Conservation (phyloP, 805 yeast genomes). For the Ogataea nakhonphanomensis region DNA sequence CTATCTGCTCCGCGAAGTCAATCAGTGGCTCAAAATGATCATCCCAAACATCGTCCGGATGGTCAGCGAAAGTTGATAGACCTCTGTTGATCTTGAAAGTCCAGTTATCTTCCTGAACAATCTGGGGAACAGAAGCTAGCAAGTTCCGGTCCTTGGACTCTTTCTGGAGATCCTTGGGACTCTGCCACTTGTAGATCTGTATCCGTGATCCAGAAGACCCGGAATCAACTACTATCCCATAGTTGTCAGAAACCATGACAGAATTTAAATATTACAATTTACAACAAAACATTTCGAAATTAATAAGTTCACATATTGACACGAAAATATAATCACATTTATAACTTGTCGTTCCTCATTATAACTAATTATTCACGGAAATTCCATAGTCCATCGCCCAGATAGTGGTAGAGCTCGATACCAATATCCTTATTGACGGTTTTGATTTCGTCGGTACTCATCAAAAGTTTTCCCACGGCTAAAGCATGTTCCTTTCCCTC, state of each 20-base stretch:
- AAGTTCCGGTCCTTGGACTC: slow-evolving; percentile 31
- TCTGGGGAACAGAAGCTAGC: slow-evolving; percentile 61
- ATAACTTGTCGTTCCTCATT: slow-evolving; percentile 4
- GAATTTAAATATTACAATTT: slow-evolving; percentile 1
- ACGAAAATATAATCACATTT: neutral
- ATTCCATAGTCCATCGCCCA: slow-evolving; percentile 89
- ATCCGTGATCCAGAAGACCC: slow-evolving; percentile 94
- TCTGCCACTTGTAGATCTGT: slow-evolving; percentile 79
- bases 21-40: slow-evolving; percentile 66
- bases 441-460: slow-evolving; percentile 89
- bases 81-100: slow-evolving; percentile 77
- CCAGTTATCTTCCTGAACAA: slow-evolving; percentile 66
- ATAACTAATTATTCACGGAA: slow-evolving; percentile 28
- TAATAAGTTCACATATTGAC: no score
- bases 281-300: neutral
- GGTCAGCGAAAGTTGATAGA: slow-evolving; percentile 61
- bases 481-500: slow-evolving; percentile 90
- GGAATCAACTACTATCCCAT: slow-evolving; percentile 90
- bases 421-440: slow-evolving; percentile 83
- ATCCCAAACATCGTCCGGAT: slow-evolving; percentile 58
- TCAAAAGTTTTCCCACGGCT: slow-evolving; percentile 82
- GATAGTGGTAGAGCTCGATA: slow-evolving; percentile 73
- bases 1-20: slow-evolving; percentile 61
- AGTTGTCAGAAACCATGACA: slow-evolving; percentile 31
- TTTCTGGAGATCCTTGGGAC: slow-evolving; percentile 37